Percentiles rank a stretch among this genome's conserved stretches.
These are phyloP conservation scores for Solanum sejunctum DNA, from an alignment of 257 asterid genomes.

Conservation along the genomic window DNA sequence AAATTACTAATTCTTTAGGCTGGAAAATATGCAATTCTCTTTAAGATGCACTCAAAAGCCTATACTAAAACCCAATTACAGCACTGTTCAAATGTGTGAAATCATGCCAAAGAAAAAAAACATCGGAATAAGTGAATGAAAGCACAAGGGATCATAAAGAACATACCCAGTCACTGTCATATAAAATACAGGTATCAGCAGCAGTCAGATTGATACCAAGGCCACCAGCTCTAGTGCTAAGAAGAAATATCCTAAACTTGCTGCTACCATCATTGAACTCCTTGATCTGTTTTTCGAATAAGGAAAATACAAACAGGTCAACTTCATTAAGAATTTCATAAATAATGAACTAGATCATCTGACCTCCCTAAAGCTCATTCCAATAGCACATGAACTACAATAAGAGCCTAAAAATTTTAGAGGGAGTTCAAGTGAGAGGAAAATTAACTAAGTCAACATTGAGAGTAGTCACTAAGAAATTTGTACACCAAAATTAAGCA, in stretches of 20 bases:
- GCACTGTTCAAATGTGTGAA: background rate
- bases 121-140: background rate
- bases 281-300: slow-evolving; percentile 43
- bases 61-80: background rate
- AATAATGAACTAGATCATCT: background rate
- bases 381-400: background rate
- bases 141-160: slow-evolving; percentile 1
- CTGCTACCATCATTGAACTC: slow-evolving; percentile 76
- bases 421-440: background rate
- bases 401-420: background rate
- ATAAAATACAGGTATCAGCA: slow-evolving; percentile 96
- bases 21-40: background rate
- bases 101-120: background rate
- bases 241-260: slow-evolving; percentile 59
- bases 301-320: background rate
- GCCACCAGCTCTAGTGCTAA: slow-evolving; percentile 98
- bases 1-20: background rate
- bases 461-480: background rate
- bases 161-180: slow-evolving; percentile 96
- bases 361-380: background rate
- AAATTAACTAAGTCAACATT: background rate
- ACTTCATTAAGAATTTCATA: background rate
- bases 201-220: slow-evolving; percentile 96
- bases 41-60: background rate
- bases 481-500: background rate